These are phyloP conservation scores for Kalmanozyma brasiliensis DNA, from an alignment of 1,284 basidiomycete genomes.

Conservation along the genomic window DNA sequence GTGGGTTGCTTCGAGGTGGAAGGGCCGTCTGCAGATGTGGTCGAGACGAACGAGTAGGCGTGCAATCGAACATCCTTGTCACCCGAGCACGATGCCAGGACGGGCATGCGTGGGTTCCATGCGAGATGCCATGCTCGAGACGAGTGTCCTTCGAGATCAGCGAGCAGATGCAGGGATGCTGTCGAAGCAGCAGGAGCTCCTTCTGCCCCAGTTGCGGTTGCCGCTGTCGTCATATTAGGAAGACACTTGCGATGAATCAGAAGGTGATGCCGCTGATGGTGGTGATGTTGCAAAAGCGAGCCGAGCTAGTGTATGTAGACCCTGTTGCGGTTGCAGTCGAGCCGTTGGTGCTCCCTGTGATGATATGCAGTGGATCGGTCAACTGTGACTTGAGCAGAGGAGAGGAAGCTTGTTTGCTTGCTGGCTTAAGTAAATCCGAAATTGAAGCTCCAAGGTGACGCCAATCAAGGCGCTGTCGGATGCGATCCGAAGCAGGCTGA, in stretches of 20 bases:
- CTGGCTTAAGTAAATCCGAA: not conserved
- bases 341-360: not conserved
- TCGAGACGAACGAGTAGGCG: conserved; percentile 72
- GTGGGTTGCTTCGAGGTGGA: conserved; percentile 53
- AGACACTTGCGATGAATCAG: not conserved
- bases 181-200: conserved; percentile 4
- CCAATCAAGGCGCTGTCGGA: not conserved
- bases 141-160: conserved; percentile 45
- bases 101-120: conserved; percentile 86
- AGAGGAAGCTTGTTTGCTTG: no score
- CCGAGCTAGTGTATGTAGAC: no score
- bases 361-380: conserved; percentile 2
- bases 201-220: conserved; percentile 9
- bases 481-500: conserved; percentile 17
- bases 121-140: conserved; percentile 79
- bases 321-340: no score
- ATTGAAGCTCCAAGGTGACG: no score
- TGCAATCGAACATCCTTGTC: conserved; percentile 92
- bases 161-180: conserved; percentile 33
- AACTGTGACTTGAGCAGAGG: not conserved
- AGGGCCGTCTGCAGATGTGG: conserved; percentile 23
- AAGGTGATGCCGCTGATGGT: not conserved
- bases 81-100: conserved; percentile 91
- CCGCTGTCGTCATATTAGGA: conserved; percentile 4
- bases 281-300: not conserved